Evolutionary conservation across 2,329 filamentous ascomycete species (phyloP), one percentile per base, ranked within the genome.

Genomic region (Xylariales sp.): DNA sequence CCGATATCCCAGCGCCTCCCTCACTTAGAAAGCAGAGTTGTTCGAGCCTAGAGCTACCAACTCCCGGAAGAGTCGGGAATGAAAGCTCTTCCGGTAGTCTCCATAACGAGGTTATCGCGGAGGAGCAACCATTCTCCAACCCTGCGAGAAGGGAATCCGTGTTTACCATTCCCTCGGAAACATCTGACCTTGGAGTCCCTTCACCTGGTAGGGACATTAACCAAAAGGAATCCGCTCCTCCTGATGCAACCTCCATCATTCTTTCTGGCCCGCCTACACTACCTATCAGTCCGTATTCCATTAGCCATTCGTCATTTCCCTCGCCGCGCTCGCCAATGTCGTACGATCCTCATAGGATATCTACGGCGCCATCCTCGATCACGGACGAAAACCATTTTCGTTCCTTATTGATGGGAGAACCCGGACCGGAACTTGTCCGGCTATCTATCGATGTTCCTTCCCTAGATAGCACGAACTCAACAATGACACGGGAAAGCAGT

Each of bases 401-500:
- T 65, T 93, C 91, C 2, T 82, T 92, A 39, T 83, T 92, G 5
- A 86, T 93, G 78, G 91, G 91, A 61, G 91, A 94, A 71, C 91
- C 90, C 23, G 90, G 90, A 0, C 91, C 91, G 0, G 91, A 93
- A 73, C 81, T 86, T 10, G 75, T 89, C 6, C 88, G 91, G 54
- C 86, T 91, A 43, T 94, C 92, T 0, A 84, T 90, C 39, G 90
- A 92, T 70, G 91, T 93, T 14, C 91, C 92, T 2, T 94, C 92
- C 1, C 80, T 86, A 71, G 92, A 91, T 1, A 93, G 91, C 75
- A 93, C 90, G 75, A 89, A 91, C 72, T 94, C 92, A 9, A 93
- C 91, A 9, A 93, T 91, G 87, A 91, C 90, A 6, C 86, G 89
- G 53, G 89, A 92, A 72, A 92, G 91, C 73, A 82, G 82, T 43